phyloP scores from a whole-genome alignment of 306 rosid species.

The Castanea crenata region DNA sequence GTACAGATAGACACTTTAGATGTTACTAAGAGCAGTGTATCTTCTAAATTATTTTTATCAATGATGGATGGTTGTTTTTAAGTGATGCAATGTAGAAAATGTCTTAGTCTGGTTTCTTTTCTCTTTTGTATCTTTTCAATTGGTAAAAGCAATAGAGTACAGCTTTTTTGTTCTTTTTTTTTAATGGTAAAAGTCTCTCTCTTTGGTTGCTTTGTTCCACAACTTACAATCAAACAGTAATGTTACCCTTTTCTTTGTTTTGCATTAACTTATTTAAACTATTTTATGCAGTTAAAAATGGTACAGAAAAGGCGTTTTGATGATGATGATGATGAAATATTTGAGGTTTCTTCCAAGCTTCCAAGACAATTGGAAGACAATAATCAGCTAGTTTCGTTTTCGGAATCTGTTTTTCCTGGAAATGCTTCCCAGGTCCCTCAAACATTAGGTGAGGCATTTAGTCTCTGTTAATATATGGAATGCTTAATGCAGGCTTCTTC shows the following conservation, averaged over 20 bases:
- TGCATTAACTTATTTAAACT: neutral
- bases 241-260: neutral
- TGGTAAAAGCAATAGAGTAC: neutral
- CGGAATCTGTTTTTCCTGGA: conserved; percentile 64
- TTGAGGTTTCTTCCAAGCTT: conserved; percentile 63
- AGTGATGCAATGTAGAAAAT: neutral
- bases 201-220: neutral
- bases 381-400: conserved; percentile 54
- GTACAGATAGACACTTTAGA: neutral
- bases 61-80: too few relatives aligned
- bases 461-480: neutral
- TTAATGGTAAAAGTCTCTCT: neutral
- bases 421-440: conserved; percentile 33
- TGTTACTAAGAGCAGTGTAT: too few relatives aligned
- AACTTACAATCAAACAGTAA: neutral
- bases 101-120: neutral
- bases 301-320: conserved; percentile 85
- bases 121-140: neutral
- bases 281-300: conserved; percentile 57
- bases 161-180: neutral
- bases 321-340: conserved; percentile 62
- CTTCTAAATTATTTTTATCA: too few relatives aligned
- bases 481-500: neutral
- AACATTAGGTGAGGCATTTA: conserved; percentile 59
- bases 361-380: conserved; percentile 58